Evolutionary conservation across 129 eudicot genomes (phyloP).

Genomic region (carrot (Daucus carota)): DH1_v3.0 NC_030381.2:40433001-40433500

Average conservation of each 20-base stretch:
- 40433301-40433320: constrained; percentile 75
- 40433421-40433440: constrained; percentile 89
- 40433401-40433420: constrained; percentile 84
- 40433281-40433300: constrained; percentile 66
- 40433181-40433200: not conserved
- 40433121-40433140: not conserved
- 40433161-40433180: not conserved
- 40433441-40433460: constrained; percentile 59
- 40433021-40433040: constrained; percentile 84
- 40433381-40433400: not conserved
- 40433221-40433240: constrained; percentile 50
- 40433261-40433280: constrained; percentile 64
- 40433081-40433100: constrained; percentile 53
- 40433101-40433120: constrained; percentile 46
- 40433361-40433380: not conserved
- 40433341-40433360: not conserved
- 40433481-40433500: constrained; percentile 95
- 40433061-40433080: constrained; percentile 83
- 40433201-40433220: constrained; percentile 45
- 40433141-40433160: too few relatives aligned
- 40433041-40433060: constrained; percentile 89
- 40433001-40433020: constrained; percentile 66
- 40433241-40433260: constrained; percentile 67
- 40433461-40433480: constrained; percentile 76
- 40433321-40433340: not conserved